Evolutionary conservation across 768 basidiomycete species (phyloP), one percentile per base, ranked within the genome.

Genomic region (Podaxis rugospora): DNA sequence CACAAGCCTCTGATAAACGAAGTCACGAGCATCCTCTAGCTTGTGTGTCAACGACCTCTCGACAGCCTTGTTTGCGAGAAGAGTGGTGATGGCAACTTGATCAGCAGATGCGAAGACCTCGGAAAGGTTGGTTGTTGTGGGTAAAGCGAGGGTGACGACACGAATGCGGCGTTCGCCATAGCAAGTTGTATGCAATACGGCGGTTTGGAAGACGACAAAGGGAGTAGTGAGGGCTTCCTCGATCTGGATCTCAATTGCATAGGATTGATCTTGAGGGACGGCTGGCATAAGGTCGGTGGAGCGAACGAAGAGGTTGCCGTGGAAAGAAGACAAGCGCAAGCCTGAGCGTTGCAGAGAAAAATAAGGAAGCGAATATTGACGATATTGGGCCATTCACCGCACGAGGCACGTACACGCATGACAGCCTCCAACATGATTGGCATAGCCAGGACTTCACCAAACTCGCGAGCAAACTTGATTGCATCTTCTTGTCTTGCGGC

Each of bases 251-350:
- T 98, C 96, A 68, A 21, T 95, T 10, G 90, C 89, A 71, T 98
- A 98, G 16, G 92, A 94, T 72, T 97, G 92, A 68, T 98, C 95
- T 67, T 91, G 87, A 14, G 96, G 94, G n/a, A 98, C 95, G 6
- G 94, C 89, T 1, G 96, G 95, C 83, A 98, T 91, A 2, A 98
- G 83, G 74, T 98, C 96, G 21, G 96, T 98, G 23, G 95, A 97
- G 55, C 96, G 89, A 59, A 97, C 93, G 70, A 98, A 98, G 80
- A 98, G 97, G 78, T 98, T 98, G 63, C 96, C 96, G 67, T 98
- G 94, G 90, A 96, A 98, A 0, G 93, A 92, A 5, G 95, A 88
- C 94, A 98, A 93, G 53, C 95, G 89, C 49, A 98, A 21, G 21
- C 21, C 21, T 21, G 21, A 21, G 21, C 21, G 21, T 21, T 21